Conservation (phyloP, 1,284 basidiomycete genomes). For the Ustilago tritici region DNA sequence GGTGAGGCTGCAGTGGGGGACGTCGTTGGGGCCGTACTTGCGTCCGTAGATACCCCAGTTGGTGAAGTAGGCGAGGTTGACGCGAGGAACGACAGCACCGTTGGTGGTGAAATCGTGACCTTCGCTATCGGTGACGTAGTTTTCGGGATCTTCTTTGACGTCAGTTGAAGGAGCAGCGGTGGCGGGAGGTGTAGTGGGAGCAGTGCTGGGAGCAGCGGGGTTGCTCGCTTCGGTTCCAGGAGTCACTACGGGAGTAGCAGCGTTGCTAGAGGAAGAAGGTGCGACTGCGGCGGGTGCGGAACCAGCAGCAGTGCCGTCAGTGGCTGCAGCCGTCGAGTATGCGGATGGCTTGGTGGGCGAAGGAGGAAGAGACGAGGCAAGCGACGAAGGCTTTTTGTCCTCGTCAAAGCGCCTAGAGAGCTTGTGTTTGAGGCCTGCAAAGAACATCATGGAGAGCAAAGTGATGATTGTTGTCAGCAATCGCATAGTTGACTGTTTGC, state of each 20-base stretch:
- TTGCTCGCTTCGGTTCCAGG: slow-evolving; percentile 4
- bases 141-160: background rate
- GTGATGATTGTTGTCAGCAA: background rate
- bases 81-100: slow-evolving; percentile 42
- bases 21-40: slow-evolving; percentile 78
- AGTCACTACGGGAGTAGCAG: slow-evolving; percentile 6
- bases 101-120: slow-evolving; percentile 40
- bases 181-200: slow-evolving; percentile 18
- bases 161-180: slow-evolving; percentile 15
- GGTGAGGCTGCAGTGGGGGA: slow-evolving; percentile 79
- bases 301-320: slow-evolving; percentile 10
- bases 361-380: slow-evolving; percentile 40
- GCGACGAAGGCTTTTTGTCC: slow-evolving; percentile 26
- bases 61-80: slow-evolving; percentile 59
- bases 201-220: slow-evolving; percentile 4
- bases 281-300: slow-evolving; percentile 1
- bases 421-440: slow-evolving; percentile 48
- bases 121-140: slow-evolving; percentile 12
- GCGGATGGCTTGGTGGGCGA: slow-evolving; percentile 40
- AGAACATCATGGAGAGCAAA: background rate
- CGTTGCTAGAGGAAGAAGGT: slow-evolving; percentile 10
- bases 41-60: slow-evolving; percentile 93
- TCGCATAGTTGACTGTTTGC: background rate
- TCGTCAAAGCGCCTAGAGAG: slow-evolving; percentile 42
- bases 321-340: slow-evolving; percentile 17